Evolutionary conservation across 2,329 filamentous ascomycete species (phyloP), one percentile per base, ranked within the genome.

Genomic region (Dactylellina drechsleri): DNA sequence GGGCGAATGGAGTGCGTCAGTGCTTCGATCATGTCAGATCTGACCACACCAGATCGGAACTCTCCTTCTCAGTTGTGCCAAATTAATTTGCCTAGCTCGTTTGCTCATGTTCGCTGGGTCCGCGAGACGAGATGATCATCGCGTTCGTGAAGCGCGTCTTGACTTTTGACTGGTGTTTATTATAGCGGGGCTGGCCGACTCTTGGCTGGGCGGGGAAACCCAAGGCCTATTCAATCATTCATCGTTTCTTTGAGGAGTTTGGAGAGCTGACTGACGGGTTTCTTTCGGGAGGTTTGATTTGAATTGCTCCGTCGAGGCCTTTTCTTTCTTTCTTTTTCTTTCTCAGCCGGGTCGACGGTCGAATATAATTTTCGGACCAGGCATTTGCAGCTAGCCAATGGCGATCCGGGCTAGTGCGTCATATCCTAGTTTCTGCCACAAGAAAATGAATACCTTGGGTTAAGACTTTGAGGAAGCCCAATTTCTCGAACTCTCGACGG

Each of bases 71-170:
- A 36, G 31, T 36, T 36, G 31, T 36, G 31, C 31, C 31, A 36
- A 36, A 36, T 36, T 36, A 36, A 49, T 60, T 23, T 10, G 54
- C 47, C 49, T 43, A 20, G 41, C 23, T 10, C 8, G n/a, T 20
- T 60, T 8, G n/a, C 40, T 58, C 36, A 41, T 4, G 16, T 40
- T 23, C n/a, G 47, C 47, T 2, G 18, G n/a, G 12, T 4, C 15
- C 16, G 43, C 16, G 16, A 26, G 23, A 36, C 57, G 47, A 18
- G 57, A 60, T 60, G 57, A 60, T 49, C 57, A 60, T 60, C 57
- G 57, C 57, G 57, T 49, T 18, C 26, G 16, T 28, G 7, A 36
- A 36, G 31, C 31, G 31, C 31, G 31, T 36, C 31, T 36, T 36
- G 31, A 36, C 31, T 36, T 36, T 36, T 36, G 31, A 36, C 2